Conservation (phyloP, 352 stramenopile genomes). For the Phytophthora nicotianae region DNA sequence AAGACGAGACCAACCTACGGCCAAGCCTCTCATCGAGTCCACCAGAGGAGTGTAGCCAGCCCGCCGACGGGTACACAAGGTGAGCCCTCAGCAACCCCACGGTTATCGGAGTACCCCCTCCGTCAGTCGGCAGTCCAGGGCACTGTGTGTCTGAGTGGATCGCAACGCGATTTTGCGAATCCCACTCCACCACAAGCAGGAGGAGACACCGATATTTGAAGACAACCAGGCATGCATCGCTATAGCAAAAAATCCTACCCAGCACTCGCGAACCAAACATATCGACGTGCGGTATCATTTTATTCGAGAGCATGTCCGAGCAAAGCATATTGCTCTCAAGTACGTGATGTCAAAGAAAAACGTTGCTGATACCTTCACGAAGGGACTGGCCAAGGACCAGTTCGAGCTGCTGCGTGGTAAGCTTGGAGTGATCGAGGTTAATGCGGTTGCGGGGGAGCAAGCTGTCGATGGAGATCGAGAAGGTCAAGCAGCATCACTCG, state of each 20-base stretch:
- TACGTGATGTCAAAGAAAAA: not conserved
- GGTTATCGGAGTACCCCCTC: too few species aligned
- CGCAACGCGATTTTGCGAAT: too few species aligned
- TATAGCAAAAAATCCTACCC: not conserved
- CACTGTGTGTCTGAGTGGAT: too few species aligned
- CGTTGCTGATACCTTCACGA: not conserved
- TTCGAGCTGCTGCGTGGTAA: not conserved
- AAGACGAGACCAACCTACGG: too few species aligned
- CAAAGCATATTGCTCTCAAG: not conserved
- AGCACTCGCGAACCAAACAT: not conserved
- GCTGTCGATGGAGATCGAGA: not conserved
- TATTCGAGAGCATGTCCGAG: not conserved
- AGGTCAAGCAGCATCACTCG: not conserved
- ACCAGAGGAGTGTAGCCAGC: too few species aligned
- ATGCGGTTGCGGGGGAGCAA: not conserved
- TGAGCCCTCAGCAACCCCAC: too few species aligned
- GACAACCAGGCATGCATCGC: slow-evolving; percentile 18
- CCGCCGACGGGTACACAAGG: too few species aligned
- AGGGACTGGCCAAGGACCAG: not conserved
- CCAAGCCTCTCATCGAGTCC: too few species aligned
- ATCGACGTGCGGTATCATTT: not conserved
- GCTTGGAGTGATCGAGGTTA: not conserved
- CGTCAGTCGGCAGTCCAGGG: too few species aligned
- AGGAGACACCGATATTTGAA: slow-evolving; percentile 4
- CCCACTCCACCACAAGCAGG: too few species aligned